phyloP scores from a whole-genome alignment of 495 filamentous ascomycete genomes.

The Cladorrhinum samala region DNA sequence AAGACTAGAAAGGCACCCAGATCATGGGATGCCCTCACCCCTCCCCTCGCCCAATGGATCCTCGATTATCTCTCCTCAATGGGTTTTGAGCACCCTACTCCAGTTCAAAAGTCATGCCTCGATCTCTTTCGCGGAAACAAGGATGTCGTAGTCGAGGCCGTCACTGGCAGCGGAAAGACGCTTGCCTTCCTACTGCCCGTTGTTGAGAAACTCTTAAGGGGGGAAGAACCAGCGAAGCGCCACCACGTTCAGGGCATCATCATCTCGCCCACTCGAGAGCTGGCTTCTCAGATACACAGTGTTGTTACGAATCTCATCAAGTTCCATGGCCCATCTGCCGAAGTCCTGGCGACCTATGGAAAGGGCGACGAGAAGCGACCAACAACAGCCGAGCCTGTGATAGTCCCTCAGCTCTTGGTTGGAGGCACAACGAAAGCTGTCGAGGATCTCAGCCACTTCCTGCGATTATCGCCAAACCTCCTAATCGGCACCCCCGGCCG shows the following conservation, averaged over 20 bases:
- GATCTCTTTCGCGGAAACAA: slow-evolving; percentile 90
- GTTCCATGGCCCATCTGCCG: slow-evolving; percentile 75
- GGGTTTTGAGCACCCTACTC: slow-evolving; percentile 85
- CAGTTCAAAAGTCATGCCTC: slow-evolving; percentile 89
- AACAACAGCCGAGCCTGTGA: slow-evolving; percentile 45
- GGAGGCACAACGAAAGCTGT: slow-evolving; percentile 74
- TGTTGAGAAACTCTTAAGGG: slow-evolving; percentile 72
- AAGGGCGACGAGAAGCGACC: slow-evolving; percentile 48
- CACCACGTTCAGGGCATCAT: slow-evolving; percentile 87
- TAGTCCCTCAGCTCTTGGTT: slow-evolving; percentile 84
- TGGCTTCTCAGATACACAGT: slow-evolving; percentile 82
- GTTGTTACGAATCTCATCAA: slow-evolving; percentile 71
- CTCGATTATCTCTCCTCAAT: slow-evolving; percentile 75
- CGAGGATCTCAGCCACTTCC: slow-evolving; percentile 76
- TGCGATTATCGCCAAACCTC: slow-evolving; percentile 75
- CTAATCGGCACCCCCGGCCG: slow-evolving; percentile 86
- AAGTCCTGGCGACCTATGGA: slow-evolving; percentile 42
- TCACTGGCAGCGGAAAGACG: slow-evolving; percentile 94
- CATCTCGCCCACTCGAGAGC: slow-evolving; percentile 86
- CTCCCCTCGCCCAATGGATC: slow-evolving; percentile 80
- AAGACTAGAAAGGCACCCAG: slow-evolving; percentile 42
- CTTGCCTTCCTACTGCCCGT: slow-evolving; percentile 85
- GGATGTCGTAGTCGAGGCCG: slow-evolving; percentile 95
- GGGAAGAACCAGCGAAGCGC: slow-evolving; percentile 68
- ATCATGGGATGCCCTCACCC: slow-evolving; percentile 67